Evolutionary conservation across 306 rosid species (phyloP).

Genomic region (Fragaria ananassa): DNA sequence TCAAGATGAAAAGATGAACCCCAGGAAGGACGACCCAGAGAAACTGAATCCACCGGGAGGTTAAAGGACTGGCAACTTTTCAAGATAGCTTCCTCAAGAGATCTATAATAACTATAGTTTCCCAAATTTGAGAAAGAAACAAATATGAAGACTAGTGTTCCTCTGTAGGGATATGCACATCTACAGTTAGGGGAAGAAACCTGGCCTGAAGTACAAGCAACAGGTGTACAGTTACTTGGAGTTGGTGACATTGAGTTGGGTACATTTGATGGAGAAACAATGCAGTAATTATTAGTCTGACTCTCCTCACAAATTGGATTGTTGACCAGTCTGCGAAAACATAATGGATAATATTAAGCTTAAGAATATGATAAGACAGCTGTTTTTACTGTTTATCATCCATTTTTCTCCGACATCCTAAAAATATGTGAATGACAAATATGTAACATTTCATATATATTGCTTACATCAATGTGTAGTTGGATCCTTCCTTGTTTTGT

Average conservation of each 20-base stretch:
- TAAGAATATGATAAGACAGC: not conserved
- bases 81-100: slow-evolving; percentile 30
- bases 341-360: not conserved
- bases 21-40: slow-evolving; percentile 36
- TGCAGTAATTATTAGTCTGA: slow-evolving; percentile 36
- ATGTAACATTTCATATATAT: not conserved
- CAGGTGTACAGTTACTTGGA: slow-evolving; percentile 31
- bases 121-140: slow-evolving; percentile 49
- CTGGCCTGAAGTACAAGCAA: slow-evolving; percentile 33
- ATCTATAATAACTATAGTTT: slow-evolving; percentile 22
- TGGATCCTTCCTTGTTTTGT: not conserved
- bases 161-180: slow-evolving; percentile 67
- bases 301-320: slow-evolving; percentile 49
- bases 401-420: not conserved
- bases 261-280: slow-evolving; percentile 18
- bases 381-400: not conserved
- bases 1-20: slow-evolving; percentile 34
- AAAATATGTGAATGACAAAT: not conserved
- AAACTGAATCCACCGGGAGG: slow-evolving; percentile 51
- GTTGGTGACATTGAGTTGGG: slow-evolving; percentile 23
- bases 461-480: slow-evolving; percentile 28
- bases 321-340: slow-evolving; percentile 39
- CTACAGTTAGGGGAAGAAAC: slow-evolving; percentile 58
- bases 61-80: slow-evolving; percentile 2
- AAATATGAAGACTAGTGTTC: slow-evolving; percentile 54